Base-by-base conservation (phyloP, 768 basidiomycete species). In the Tephrocybe rancida region DNA sequence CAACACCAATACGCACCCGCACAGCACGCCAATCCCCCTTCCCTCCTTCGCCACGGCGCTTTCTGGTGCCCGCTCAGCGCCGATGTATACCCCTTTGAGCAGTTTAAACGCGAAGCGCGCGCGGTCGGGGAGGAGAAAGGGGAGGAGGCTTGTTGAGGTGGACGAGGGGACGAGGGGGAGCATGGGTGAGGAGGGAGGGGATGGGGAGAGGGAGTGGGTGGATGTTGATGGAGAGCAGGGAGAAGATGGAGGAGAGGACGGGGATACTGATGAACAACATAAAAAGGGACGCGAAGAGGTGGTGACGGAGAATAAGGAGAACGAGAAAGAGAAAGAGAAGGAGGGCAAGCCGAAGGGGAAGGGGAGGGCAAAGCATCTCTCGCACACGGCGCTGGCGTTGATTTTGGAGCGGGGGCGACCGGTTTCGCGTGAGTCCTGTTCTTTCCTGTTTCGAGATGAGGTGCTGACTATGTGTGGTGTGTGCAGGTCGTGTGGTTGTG, bases 401-500 rank as follows among this genome's bases (percentile, higher is more conserved):
- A 81, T 95, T 49, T 76, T 95, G 34, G 92, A 94, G 70, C 81
- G 92, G 34, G 93, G 92, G 6, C 80, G 92, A 30, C 82, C 86
- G 7, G 77, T 92, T 48, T 84, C 82, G 21, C 80, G 87, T 75
- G 51, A 42, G 74, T 67, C n/a, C n/a, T n/a, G n/a, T 5, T 25
- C 32, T 49, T 29, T 34, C 25, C n/a, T n/a, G n/a, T 25, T 48
- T n/a, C 16, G 19, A 22, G 25, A 14, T 37, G 10, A 6, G 16
- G 7, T 16, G 7, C 7, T 14, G n/a, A 27, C 16, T 14, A 29
- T 30, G 18, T 5, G 37, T 24, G 29, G 24, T 11, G 42, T 25
- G 19, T 26, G 13, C 29, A 77, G 76, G 74, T 27, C 81, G 90
- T 21, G 87, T 91, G 5, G 76, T 92, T 5, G 92, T 88, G 27